Percentiles rank a stretch among this genome's conserved stretches.
phyloP scores from a whole-genome alignment of 2,329 filamentous ascomycete genomes.

The Aspergillus neoniger region DNA sequence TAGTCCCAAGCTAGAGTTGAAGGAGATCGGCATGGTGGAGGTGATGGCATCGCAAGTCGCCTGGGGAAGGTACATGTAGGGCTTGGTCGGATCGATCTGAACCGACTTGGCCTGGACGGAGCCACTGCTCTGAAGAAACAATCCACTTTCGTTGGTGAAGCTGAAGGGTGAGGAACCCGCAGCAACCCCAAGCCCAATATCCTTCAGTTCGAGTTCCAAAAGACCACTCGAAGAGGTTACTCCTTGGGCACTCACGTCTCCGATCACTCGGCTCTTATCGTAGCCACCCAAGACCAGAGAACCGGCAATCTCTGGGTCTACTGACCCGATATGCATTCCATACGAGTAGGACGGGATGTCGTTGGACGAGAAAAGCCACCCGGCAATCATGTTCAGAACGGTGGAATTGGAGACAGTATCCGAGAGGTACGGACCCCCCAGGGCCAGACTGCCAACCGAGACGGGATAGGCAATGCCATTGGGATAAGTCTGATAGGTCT shows the following conservation, averaged over 20 bases:
- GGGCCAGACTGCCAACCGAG: constrained; percentile 21
- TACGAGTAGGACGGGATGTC: constrained; percentile 44
- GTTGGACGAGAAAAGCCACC: constrained; percentile 14
- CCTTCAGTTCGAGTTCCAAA: constrained; percentile 33
- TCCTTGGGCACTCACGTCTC: constrained; percentile 23
- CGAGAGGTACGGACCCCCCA: constrained; percentile 17
- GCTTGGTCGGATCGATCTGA: constrained; percentile 34
- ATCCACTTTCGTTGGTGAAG: constrained; percentile 29
- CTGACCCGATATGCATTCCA: constrained; percentile 48
- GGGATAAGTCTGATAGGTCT: constrained; percentile 25
- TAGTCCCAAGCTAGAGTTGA: constrained; percentile 38
- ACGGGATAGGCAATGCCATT: constrained; percentile 23
- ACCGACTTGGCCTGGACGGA: constrained; percentile 30
- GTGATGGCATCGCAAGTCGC: constrained; percentile 47
- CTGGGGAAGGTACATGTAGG: constrained; percentile 46
- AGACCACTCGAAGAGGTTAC: constrained; percentile 12
- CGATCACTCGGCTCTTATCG: constrained; percentile 44
- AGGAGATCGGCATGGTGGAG: constrained; percentile 40
- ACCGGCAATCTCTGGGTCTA: constrained; percentile 31
- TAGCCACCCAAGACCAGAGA: constrained; percentile 48
- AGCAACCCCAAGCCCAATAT: constrained; percentile 47
- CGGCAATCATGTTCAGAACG: constrained; percentile 17
- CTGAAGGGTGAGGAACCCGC: constrained; percentile 44
- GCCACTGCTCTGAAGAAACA: constrained; percentile 34
- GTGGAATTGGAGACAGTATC: constrained; percentile 3